phyloP scores from a whole-genome alignment of 1,139 yeast genomes.

The Torulaspora globosa region DNA sequence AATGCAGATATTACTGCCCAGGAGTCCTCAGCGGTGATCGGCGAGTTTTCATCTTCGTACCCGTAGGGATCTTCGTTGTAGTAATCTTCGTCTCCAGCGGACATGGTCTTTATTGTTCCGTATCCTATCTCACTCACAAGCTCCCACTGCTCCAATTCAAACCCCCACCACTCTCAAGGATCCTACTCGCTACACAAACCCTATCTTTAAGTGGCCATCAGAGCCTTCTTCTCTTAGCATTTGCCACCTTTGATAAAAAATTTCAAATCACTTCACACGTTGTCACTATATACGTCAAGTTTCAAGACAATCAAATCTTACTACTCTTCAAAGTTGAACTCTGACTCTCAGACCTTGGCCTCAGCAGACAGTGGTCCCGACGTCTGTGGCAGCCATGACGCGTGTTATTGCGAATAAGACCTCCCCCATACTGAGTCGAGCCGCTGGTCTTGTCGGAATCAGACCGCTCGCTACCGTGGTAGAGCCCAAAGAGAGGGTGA shows the following conservation, averaged over 20 bases:
- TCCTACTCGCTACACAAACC: slow-evolving; percentile 4
- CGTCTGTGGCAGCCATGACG: too few species aligned
- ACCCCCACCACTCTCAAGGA: slow-evolving; percentile 13
- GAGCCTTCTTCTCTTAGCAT: slow-evolving; percentile 3
- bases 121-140: not conserved
- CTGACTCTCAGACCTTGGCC: too few species aligned
- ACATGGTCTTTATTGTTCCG: slow-evolving; percentile 2
- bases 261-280: slow-evolving; percentile 8
- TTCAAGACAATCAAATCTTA: not conserved
- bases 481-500: slow-evolving; percentile 15
- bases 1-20: slow-evolving; percentile 98
- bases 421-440: slow-evolving; percentile 3
- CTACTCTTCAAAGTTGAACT: too few species aligned
- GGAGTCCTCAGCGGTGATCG: slow-evolving; percentile 95
- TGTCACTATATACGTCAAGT: slow-evolving; percentile 5
- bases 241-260: slow-evolving; percentile 11
- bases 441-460: slow-evolving; percentile 5
- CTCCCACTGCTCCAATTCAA: slow-evolving; percentile 2
- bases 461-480: slow-evolving; percentile 26
- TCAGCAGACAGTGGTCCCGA: too few species aligned
- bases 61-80: slow-evolving; percentile 58
- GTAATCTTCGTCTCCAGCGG: slow-evolving; percentile 30
- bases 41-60: slow-evolving; percentile 57
- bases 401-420: slow-evolving; percentile 4
- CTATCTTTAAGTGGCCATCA: slow-evolving; percentile 2